Evolutionary conservation across 1,139 yeast species (phyloP), one percentile per base, ranked within the genome.

Genomic region (Fermentozyma sake): DNA sequence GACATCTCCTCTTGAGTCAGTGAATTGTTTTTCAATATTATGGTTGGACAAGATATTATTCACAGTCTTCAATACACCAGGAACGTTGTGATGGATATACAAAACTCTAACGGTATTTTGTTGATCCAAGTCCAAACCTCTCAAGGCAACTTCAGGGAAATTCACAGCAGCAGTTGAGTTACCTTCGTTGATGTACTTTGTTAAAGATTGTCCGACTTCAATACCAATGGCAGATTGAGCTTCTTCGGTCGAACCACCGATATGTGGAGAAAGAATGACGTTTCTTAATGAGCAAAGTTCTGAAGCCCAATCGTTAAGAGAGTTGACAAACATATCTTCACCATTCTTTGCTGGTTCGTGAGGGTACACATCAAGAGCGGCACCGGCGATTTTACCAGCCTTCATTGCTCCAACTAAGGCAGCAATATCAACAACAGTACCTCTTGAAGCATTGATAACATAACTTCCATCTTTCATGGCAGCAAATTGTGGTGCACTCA

Each of bases 181-280:
- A 67, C 98, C 98, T 68, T 91, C 98, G 61, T 89, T 91, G 56
- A 91, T 82, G 67, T 87, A 93, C 58, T 85, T 86, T 42, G 89
- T 71, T 52, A 91, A 72, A 17, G 95, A 77, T 27, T 83, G 70
- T 34, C 82, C 87, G 35, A 91, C 99, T 66, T 91, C 99, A 37
- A 89, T 70, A 62, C 99, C 98, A 55, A 91, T 91, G 28, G 97
- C 95, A 36, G 87, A 76, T 71, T 91, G 99, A 18, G 98, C 98
- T 68, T 91, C 99, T 62, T 91, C 97, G 26, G 99, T 91, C 28
- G 97, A 87, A 41, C 98, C 98, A 65, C 99, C 99, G 48, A 91
- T 91, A 55, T 91, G 99, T 20, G 99, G 99, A 32, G 97, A 81
- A 52, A 91, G 72, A 39, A 93, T 87, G 33, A 91, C 80, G 58